Evolutionary conservation across 164 flowering plant species (phyloP).

Genomic region (Kingdonia uniflora): DNA sequence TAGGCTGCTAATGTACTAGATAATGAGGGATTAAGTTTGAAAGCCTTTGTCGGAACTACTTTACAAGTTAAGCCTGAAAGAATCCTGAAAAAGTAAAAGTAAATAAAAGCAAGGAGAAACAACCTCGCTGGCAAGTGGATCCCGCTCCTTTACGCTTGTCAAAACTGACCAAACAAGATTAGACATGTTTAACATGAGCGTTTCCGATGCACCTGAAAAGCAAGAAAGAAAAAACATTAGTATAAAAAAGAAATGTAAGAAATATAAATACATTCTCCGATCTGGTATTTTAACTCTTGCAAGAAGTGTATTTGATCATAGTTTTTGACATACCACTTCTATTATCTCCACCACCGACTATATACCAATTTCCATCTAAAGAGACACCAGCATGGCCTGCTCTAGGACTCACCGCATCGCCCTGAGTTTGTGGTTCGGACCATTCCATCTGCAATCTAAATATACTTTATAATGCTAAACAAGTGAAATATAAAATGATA

Average conservation of each 20-base stretch:
- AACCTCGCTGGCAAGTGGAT: slow-evolving; percentile 97
- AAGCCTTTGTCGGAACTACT: too few species aligned
- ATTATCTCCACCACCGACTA: slow-evolving; percentile 97
- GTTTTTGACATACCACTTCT: slow-evolving; percentile 48
- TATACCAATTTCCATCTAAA: slow-evolving; percentile 66
- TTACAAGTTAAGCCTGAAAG: too few species aligned
- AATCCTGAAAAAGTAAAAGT: too few species aligned
- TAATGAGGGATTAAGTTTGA: too few species aligned
- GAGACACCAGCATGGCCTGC: slow-evolving; percentile 87
- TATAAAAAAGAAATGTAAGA: neutral
- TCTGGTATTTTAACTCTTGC: neutral
- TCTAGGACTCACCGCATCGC: slow-evolving; percentile 63
- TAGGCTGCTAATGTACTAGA: too few species aligned
- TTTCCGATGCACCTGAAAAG: slow-evolving; percentile 62
- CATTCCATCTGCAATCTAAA: slow-evolving; percentile 71
- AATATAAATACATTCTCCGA: slow-evolving; percentile 1
- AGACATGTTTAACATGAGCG: slow-evolving; percentile 65
- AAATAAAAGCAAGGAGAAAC: slow-evolving; percentile 5
- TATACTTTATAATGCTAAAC: too few species aligned
- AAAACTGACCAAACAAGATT: slow-evolving; percentile 67
- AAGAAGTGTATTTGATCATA: neutral
- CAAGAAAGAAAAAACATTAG: neutral
- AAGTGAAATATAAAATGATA: neutral
- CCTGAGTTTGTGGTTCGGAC: slow-evolving; percentile 81
- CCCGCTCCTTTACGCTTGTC: slow-evolving; percentile 53